Percentiles rank a stretch among this genome's conserved stretches.
Evolutionary conservation across 2,329 filamentous ascomycete genomes (phyloP).

Genomic region (Tetracladium maxilliforme): DNA sequence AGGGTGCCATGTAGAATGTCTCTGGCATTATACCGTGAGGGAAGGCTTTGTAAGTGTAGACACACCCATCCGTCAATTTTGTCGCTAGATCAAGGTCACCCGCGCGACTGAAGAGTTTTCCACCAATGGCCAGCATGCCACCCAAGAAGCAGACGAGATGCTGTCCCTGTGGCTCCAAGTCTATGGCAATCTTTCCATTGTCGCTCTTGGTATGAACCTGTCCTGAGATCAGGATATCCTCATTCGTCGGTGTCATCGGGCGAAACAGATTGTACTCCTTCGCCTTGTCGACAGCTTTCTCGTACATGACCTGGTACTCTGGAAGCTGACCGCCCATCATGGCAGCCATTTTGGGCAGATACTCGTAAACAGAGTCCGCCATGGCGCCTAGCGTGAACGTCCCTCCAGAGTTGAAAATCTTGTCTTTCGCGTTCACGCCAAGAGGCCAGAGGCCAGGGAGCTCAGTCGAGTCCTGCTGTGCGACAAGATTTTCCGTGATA

Average conservation of each 20-base stretch:
- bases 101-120: constrained; percentile 39
- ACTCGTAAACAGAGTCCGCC: constrained; percentile 46
- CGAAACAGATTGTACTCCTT: constrained; percentile 27
- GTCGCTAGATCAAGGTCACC: constrained; percentile 39
- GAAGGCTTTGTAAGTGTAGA: constrained; percentile 44
- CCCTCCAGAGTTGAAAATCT: constrained; percentile 39
- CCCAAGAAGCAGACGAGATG: constrained; percentile 60
- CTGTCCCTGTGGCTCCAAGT: constrained; percentile 19
- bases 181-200: constrained; percentile 11
- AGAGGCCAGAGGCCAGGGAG: constrained; percentile 51
- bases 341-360: constrained; percentile 50
- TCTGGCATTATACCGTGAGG: constrained; percentile 48
- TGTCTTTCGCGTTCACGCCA: constrained; percentile 32
- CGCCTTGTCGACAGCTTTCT: constrained; percentile 27
- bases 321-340: constrained; percentile 47
- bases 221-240: constrained; percentile 31
- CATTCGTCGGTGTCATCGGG: constrained; percentile 23
- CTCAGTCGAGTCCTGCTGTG: constrained; percentile 33
- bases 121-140: constrained; percentile 54
- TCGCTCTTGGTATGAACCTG: constrained; percentile 19
- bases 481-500: constrained; percentile 38
- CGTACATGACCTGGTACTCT: constrained; percentile 30
- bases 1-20: constrained; percentile 20
- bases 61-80: constrained; percentile 45
- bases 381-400: constrained; percentile 39